phyloP scores from a whole-genome alignment of 2,329 filamentous ascomycete genomes.

The Emergomyces africanus region DNA sequence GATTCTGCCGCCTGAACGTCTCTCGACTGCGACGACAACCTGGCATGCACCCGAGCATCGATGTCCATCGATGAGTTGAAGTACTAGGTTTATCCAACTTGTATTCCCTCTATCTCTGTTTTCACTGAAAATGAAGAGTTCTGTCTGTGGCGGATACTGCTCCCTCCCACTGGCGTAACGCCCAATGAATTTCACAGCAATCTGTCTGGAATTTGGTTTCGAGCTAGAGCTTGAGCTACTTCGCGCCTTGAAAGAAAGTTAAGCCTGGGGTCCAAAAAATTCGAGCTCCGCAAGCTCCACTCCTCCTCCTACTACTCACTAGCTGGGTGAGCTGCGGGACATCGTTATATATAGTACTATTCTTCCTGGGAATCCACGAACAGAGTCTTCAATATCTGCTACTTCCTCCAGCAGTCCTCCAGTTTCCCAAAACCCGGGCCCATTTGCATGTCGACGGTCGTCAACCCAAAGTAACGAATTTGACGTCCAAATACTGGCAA shows the following conservation, averaged over 20 bases:
- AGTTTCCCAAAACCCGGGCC: not conserved
- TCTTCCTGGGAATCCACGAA: not conserved
- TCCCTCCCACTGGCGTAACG: not conserved
- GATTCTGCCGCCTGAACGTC: not conserved
- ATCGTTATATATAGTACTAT: not conserved
- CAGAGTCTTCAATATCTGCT: not conserved
- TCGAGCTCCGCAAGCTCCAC: not conserved
- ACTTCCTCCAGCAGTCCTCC: not conserved
- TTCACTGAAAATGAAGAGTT: not conserved
- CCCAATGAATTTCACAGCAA: not conserved
- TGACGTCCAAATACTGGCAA: constrained; percentile 1
- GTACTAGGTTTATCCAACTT: not conserved
- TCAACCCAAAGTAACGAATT: not conserved
- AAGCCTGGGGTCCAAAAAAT: no score
- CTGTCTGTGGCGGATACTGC: not conserved
- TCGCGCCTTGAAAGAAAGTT: not conserved
- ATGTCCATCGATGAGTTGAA: no score
- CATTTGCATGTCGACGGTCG: not conserved
- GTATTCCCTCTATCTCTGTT: not conserved
- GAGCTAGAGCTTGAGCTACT: not conserved
- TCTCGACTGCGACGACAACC: not conserved
- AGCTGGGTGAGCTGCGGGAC: not conserved
- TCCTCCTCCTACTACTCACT: no score
- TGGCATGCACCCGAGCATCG: no score
- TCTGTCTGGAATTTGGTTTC: not conserved